Evolutionary conservation across 169 alveolate genomes (phyloP).

Genomic region (Plasmodium gaboni): DNA sequence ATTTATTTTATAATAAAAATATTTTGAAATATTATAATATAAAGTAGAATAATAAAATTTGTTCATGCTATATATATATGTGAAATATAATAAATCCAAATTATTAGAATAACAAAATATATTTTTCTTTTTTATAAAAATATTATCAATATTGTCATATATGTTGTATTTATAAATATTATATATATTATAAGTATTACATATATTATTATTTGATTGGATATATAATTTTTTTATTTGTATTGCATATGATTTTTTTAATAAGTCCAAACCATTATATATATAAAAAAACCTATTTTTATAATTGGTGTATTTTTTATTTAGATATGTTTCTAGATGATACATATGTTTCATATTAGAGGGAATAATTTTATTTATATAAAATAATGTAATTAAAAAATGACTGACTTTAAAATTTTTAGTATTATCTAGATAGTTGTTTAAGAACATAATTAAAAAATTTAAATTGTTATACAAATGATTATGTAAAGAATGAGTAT

Average conservation of each 20-base stretch:
- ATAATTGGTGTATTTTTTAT: background rate
- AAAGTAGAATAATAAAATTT: constrained; percentile 30
- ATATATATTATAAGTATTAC: too few species aligned
- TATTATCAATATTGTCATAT: constrained; percentile 19
- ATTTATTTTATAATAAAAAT: constrained; percentile 12
- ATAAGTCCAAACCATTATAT: background rate
- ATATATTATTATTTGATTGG: background rate
- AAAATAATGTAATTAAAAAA: constrained; percentile 12
- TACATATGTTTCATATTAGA: background rate
- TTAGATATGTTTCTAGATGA: constrained; percentile 32
- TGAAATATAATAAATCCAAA: constrained; percentile 2
- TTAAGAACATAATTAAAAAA: constrained; percentile 18
- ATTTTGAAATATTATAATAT: constrained; percentile 27
- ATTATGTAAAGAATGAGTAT: background rate
- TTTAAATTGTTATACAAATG: background rate
- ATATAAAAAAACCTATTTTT: constrained; percentile 21
- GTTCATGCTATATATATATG: constrained; percentile 25
- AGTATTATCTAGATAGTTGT: constrained; percentile 2
- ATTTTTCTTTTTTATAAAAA: constrained; percentile 16
- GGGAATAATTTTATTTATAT: constrained; percentile 1
- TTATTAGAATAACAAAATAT: constrained; percentile 10
- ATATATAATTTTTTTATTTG: background rate
- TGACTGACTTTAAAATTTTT: background rate
- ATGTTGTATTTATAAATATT: background rate
- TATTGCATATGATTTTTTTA: background rate